Base-by-base conservation (phyloP, 2,329 filamentous ascomycete species). In the Raffaelea albimanens region DNA sequence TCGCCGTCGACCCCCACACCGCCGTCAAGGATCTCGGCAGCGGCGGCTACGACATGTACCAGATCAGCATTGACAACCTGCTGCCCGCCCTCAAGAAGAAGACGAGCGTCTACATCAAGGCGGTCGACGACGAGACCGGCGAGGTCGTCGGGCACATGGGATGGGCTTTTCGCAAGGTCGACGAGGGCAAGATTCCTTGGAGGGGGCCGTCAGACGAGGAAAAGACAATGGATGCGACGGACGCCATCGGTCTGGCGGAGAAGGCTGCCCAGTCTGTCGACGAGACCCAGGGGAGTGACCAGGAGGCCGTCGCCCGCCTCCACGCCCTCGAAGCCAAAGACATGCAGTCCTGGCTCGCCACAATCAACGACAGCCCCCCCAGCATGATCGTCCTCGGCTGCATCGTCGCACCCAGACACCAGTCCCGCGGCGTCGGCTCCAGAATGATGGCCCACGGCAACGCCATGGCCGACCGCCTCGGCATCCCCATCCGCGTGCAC, bases 291-390 rank as follows among this genome's bases (percentile, higher is more conserved):
- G 25, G 25, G 25, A 29, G 13, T 13, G 25, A 29, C 7, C 7
- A 29, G 13, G 91, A 97, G 62, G 93, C 89, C 60, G 89, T 84
- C 16, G 81, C 88, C 46, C 65, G 86, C 8, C 73, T 98, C 1
- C 88, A 96, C 61, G 82, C 78, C 0, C 72, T 98, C 64, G 85
- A 95, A 61, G 77, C 77, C 1, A 68, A 90, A n/a, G 86, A 93
- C 59, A 68, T 97, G 2, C 93, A 98, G 61, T 97, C 95, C 64
- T 87, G 94, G 59, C 87, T 94, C 58, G 91, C 93, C 61, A 97
- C 96, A 73, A 78, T 93, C 33, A 77, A 82, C 5, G 70, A 97
- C 0, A 83, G 83, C 44, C 66, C 68, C 19, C 59, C 95, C n/a
- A 75, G 67, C 29, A 50, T 88, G 2, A 64, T 65, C 1, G 76